Conservation (phyloP, 306 rosid species). For the Astragalus membranaceus region DNA sequence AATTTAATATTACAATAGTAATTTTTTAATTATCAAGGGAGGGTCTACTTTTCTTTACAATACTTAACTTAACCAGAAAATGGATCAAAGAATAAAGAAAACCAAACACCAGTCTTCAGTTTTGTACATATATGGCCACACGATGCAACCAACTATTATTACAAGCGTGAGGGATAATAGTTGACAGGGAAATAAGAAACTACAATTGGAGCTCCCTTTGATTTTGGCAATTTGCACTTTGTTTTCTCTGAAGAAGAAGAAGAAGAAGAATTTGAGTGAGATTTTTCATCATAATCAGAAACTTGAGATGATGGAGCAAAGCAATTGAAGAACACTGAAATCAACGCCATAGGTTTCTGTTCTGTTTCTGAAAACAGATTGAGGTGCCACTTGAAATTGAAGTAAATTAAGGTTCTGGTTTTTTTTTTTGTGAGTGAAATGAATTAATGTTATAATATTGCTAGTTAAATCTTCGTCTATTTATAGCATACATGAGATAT, state of each 20-base stretch:
- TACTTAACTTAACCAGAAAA: not conserved
- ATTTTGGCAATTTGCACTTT: constrained; percentile 4
- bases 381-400: too few relatives aligned
- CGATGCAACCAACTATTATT: too few relatives aligned
- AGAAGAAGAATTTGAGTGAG: not conserved
- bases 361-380: too few relatives aligned
- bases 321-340: constrained; percentile 9
- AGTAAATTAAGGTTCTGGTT: too few relatives aligned
- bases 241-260: not conserved
- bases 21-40: too few relatives aligned
- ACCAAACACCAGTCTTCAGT: too few relatives aligned
- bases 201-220: constrained; percentile 16
- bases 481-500: not conserved
- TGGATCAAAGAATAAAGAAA: not conserved
- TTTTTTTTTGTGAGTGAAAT: too few relatives aligned
- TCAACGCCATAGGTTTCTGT: not conserved
- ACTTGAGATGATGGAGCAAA: constrained; percentile 7
- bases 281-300: not conserved
- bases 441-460: too few relatives aligned
- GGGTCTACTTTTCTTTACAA: not conserved
- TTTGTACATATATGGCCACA: too few relatives aligned
- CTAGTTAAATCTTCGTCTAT: not conserved
- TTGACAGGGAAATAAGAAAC: constrained; percentile 22
- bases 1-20: not conserved
- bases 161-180: constrained; percentile 10